These are phyloP conservation scores for Tetraselmis striata DNA, from an alignment of 139 green algal genomes.

Conservation along the genomic window DNA sequence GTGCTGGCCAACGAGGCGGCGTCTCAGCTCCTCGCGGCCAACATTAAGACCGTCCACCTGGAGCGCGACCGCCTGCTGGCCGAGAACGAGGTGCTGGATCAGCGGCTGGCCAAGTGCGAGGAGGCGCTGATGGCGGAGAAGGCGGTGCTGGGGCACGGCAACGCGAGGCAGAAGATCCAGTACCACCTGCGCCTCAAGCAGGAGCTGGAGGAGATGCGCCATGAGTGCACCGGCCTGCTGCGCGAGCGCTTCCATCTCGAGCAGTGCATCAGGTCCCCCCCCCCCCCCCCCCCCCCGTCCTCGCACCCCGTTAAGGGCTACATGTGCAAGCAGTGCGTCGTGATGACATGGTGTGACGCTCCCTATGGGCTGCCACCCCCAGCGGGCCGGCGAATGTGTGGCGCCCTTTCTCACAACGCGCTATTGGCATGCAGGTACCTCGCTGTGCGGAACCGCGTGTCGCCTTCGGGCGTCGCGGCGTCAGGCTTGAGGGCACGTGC, in stretches of 20 bases:
- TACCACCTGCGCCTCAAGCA: conserved; percentile 43
- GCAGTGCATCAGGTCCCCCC: conserved; percentile 44
- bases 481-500: background rate
- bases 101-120: background rate
- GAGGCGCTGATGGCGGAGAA: conserved; percentile 2
- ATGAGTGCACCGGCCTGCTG: conserved; percentile 49
- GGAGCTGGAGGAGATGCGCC: conserved; percentile 59
- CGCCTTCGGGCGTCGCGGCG: too few species aligned
- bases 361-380: background rate
- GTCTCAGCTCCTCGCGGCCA: background rate
- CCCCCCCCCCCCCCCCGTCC: background rate
- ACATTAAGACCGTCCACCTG: background rate
- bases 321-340: background rate
- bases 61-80: background rate
- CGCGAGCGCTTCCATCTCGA: conserved; percentile 54
- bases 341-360: background rate
- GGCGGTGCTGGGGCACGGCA: conserved; percentile 36
- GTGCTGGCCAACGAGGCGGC: conserved; percentile 13
- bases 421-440: conserved; percentile 27
- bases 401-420: background rate
- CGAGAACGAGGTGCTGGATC: background rate
- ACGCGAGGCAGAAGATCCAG: conserved; percentile 54
- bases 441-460: conserved; percentile 18
- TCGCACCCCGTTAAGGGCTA: background rate
- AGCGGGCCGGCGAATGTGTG: too few species aligned